A percentile compares a stretch with the other conserved stretches of the same genome.
Evolutionary conservation across 805 yeast species (phyloP).

Genomic region (Yamadazyma kitorensis): DNA sequence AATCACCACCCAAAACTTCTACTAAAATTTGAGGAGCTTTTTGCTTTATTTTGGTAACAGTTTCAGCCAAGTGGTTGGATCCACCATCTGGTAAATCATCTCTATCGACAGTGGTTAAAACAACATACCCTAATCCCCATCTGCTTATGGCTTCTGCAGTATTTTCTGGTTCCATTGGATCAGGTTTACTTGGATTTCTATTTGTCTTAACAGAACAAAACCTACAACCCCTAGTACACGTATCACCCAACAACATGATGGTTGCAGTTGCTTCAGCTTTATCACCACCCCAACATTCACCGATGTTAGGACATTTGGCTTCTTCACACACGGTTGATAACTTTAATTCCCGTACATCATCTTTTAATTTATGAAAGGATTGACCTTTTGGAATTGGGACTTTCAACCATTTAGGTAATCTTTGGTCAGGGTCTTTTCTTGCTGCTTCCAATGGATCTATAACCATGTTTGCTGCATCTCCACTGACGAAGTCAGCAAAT

Average conservation of each 20-base stretch:
- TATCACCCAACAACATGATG: constrained; percentile 96
- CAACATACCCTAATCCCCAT: constrained; percentile 99
- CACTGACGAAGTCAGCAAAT: constrained; percentile 85
- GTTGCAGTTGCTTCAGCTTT: constrained; percentile 95
- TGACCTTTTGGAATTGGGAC: constrained; percentile 97
- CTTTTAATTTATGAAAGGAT: constrained; percentile 73
- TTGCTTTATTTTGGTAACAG: constrained; percentile 77
- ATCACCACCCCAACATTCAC: constrained; percentile 99
- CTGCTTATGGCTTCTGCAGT: constrained; percentile 96
- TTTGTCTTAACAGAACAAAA: constrained; percentile 96
- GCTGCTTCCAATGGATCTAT: constrained; percentile 79
- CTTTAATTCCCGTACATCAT: constrained; percentile 83
- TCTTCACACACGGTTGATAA: constrained; percentile 97
- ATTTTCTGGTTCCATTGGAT: constrained; percentile 95
- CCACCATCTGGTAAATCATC: constrained; percentile 96
- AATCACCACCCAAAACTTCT: constrained; percentile 93
- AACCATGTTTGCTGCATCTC: constrained; percentile 65
- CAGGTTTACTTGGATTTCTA: constrained; percentile 82
- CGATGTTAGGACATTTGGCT: constrained; percentile 98
- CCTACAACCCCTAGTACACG: constrained; percentile 99
- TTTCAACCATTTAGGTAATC: constrained; percentile 91
- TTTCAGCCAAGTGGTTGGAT: constrained; percentile 82
- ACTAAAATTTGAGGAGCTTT: constrained; percentile 90
- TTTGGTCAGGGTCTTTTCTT: constrained; percentile 60
- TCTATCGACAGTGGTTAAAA: constrained; percentile 94